phyloP scores from a whole-genome alignment of 2,329 filamentous ascomycete genomes.

The Aspergillus viridinutans region DNA sequence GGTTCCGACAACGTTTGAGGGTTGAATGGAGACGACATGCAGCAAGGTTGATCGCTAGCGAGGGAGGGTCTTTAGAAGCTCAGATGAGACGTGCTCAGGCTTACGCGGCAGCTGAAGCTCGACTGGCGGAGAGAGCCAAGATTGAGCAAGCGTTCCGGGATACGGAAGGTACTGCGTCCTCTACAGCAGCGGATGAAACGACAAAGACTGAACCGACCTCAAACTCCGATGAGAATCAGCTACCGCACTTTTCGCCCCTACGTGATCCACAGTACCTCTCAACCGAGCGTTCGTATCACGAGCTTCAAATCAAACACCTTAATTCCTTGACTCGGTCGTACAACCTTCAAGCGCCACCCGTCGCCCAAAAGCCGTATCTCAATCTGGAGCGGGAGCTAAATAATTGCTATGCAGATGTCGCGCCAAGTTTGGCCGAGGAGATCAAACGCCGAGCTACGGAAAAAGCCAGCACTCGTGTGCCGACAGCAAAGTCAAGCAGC shows the following conservation, averaged over 20 bases:
- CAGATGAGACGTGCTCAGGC: constrained; percentile 68
- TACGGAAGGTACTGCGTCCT: constrained; percentile 2
- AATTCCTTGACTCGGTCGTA: constrained; percentile 81
- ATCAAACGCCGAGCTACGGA: constrained; percentile 65
- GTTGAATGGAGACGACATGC: constrained; percentile 83
- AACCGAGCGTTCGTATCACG: constrained; percentile 70
- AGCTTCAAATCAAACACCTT: constrained; percentile 69
- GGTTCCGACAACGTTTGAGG: constrained; percentile 70
- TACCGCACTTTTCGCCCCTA: constrained; percentile 58
- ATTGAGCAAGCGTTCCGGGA: constrained; percentile 22
- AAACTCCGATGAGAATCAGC: constrained; percentile 6
- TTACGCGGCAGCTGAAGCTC: constrained; percentile 69
- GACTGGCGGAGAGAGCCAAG: constrained; percentile 23
- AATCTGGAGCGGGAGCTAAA: constrained; percentile 75
- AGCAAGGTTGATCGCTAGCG: constrained; percentile 69
- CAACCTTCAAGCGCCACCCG: constrained; percentile 87
- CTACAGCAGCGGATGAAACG: constrained; percentile 3
- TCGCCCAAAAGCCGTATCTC: constrained; percentile 92
- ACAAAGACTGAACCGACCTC: constrained; percentile 1
- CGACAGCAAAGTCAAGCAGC: constrained; percentile 21
- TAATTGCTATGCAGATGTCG: constrained; percentile 80
- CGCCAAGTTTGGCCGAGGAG: constrained; percentile 66
- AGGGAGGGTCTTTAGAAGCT: constrained; percentile 67
- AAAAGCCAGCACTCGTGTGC: constrained; percentile 38
- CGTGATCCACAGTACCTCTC: constrained; percentile 73